Evolutionary conservation across 2,329 filamentous ascomycete genomes (phyloP).

Genomic region (Aspergillus alliaceus): DNA sequence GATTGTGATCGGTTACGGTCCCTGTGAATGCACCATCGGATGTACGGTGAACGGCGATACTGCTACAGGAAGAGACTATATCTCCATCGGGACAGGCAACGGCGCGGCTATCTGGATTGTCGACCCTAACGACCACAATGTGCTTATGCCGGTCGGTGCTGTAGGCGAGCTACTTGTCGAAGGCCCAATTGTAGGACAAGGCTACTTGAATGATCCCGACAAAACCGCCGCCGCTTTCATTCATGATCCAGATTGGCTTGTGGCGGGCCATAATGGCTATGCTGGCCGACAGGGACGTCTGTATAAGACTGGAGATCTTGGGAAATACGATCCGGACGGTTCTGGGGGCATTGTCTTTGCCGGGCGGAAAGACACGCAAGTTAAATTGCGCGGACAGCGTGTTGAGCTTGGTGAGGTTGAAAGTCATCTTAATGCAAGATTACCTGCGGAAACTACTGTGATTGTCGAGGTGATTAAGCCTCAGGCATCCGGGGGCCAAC

Average conservation of each 20-base stretch:
- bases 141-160: conserved; percentile 43
- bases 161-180: conserved; percentile 51
- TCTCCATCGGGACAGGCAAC: conserved; percentile 40
- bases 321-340: conserved; percentile 37
- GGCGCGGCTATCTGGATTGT: conserved; percentile 42
- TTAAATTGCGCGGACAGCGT: conserved; percentile 45
- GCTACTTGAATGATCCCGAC: conserved; percentile 44
- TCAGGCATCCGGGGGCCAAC: conserved; percentile 26
- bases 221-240: conserved; percentile 40
- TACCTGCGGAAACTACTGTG: conserved; percentile 37
- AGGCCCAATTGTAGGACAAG: conserved; percentile 48
- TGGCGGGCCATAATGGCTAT: conserved; percentile 23
- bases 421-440: conserved; percentile 29
- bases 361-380: no score
- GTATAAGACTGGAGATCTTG: conserved; percentile 45
- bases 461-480: conserved; percentile 51
- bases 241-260: conserved; percentile 39
- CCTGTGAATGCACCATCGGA: conserved; percentile 45
- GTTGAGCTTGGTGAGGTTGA: conserved; percentile 47
- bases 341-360: conserved; percentile 39
- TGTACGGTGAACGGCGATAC: conserved; percentile 41
- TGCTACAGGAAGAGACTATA: conserved; percentile 34
- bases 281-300: conserved; percentile 32
- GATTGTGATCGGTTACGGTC: conserved; percentile 47
- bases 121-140: conserved; percentile 37